Evolutionary conservation across 345 rosid species (phyloP).

Genomic region (Linum usitatissimum): DNA sequence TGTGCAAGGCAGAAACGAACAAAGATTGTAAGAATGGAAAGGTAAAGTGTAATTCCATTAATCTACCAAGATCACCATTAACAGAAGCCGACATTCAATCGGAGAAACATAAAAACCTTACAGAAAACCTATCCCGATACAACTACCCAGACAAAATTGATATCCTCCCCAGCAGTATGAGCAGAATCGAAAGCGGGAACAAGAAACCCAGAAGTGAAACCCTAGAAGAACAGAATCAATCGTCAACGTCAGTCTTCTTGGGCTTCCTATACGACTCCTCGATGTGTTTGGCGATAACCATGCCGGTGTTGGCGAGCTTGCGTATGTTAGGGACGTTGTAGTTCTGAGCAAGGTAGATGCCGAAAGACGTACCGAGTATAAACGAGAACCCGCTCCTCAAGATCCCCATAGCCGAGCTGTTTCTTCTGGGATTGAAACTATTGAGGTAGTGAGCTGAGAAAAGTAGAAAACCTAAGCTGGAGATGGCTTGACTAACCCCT

Average conservation of each 20-base stretch:
- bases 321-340: constrained; percentile 32
- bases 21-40: background rate
- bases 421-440: background rate
- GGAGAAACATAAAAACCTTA: background rate
- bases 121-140: background rate
- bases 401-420: constrained; percentile 23
- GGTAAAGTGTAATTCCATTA: background rate
- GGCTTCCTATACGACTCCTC: constrained; percentile 35
- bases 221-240: background rate
- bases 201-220: background rate
- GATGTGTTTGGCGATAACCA: constrained; percentile 27
- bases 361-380: constrained; percentile 26
- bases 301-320: constrained; percentile 21
- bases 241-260: background rate
- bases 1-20: background rate
- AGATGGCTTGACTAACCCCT: background rate
- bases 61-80: background rate
- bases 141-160: background rate
- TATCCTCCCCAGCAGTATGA: background rate
- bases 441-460: background rate
- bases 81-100: background rate
- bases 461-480: background rate
- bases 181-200: background rate
- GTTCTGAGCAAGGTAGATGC: constrained; percentile 40
- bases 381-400: constrained; percentile 25